These are phyloP conservation scores for Jaenimonas drosophilae DNA, from an alignment of 208 protist species.

Conservation along the genomic window DNA sequence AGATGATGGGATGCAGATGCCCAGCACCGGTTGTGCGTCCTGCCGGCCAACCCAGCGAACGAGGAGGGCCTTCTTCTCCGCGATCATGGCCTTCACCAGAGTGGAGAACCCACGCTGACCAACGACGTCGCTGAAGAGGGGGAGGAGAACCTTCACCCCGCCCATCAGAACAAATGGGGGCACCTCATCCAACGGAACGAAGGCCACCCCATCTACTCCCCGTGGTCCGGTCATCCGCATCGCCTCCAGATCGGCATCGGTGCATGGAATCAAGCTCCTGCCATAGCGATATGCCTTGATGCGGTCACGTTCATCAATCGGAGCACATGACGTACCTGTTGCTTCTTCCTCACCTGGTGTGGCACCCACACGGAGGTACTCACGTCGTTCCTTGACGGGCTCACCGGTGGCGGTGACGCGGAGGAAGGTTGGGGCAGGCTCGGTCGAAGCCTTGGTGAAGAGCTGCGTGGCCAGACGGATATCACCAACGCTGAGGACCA, in stretches of 20 bases:
- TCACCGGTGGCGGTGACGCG: constrained; percentile 33
- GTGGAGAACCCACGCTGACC: constrained; percentile 48
- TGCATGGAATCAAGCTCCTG: constrained; percentile 66
- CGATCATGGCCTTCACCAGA: constrained; percentile 63
- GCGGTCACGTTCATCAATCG: constrained; percentile 10
- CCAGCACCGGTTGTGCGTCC: constrained; percentile 40
- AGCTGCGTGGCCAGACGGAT: constrained; percentile 64
- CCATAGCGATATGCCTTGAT: constrained; percentile 80
- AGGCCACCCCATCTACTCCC: constrained; percentile 65
- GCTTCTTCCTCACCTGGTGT: too few species aligned
- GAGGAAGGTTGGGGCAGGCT: constrained; percentile 46
- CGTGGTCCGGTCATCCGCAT: constrained; percentile 43
- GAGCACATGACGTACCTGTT: constrained; percentile 9
- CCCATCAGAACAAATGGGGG: constrained; percentile 67
- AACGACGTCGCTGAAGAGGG: constrained; percentile 47
- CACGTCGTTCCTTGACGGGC: constrained; percentile 12
- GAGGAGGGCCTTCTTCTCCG: constrained; percentile 35
- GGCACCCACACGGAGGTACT: constrained; percentile 11
- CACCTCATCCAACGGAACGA: constrained; percentile 44
- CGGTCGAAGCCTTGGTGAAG: constrained; percentile 48
- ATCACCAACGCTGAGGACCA: constrained; percentile 52
- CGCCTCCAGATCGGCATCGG: constrained; percentile 42
- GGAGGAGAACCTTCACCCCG: constrained; percentile 42
- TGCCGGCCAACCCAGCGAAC: constrained; percentile 67
- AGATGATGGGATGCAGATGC: constrained; percentile 33